Evolutionary conservation across 1,139 yeast genomes (phyloP).

Genomic region (Taphrina sp.): DNA sequence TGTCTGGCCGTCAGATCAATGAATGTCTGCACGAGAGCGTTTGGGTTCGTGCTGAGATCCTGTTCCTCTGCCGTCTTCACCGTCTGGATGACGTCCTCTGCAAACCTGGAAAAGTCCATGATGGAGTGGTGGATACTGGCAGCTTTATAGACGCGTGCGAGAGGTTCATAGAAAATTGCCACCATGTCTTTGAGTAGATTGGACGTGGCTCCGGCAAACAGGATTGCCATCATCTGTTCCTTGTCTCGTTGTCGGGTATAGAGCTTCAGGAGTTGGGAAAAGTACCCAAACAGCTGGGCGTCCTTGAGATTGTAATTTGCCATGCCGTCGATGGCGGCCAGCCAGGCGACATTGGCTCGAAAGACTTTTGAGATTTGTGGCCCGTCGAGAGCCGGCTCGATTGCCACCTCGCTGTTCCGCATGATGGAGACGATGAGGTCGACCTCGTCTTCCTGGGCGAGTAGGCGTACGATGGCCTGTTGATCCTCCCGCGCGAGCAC

Average conservation of each 20-base stretch:
- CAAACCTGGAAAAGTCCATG: constrained; percentile 67
- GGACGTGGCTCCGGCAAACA: constrained; percentile 82
- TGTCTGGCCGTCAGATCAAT: constrained; percentile 66
- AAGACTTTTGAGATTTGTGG: constrained; percentile 38
- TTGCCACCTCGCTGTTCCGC: constrained; percentile 36
- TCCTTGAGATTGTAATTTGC: constrained; percentile 40
- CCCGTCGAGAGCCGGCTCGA: constrained; percentile 35
- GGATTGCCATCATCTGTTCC: constrained; percentile 65
- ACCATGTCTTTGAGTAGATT: constrained; percentile 67
- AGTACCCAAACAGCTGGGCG: constrained; percentile 44
- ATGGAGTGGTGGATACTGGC: constrained; percentile 77
- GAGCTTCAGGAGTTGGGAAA: constrained; percentile 63
- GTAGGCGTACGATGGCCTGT: constrained; percentile 39
- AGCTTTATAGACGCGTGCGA: constrained; percentile 69
- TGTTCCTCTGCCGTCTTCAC: constrained; percentile 54
- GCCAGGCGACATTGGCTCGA: constrained; percentile 47
- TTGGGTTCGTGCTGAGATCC: constrained; percentile 49
- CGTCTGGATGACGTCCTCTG: constrained; percentile 64
- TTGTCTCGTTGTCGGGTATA: constrained; percentile 72
- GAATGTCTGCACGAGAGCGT: constrained; percentile 60
- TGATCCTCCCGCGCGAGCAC: constrained; percentile 39
- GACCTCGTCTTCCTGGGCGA: constrained; percentile 39
- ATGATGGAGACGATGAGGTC: constrained; percentile 42
- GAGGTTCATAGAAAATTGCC: constrained; percentile 77
- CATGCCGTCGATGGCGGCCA: constrained; percentile 42